Evolutionary conservation across 768 basidiomycete species (phyloP).

Genomic region (Trametes cingulata): DNA sequence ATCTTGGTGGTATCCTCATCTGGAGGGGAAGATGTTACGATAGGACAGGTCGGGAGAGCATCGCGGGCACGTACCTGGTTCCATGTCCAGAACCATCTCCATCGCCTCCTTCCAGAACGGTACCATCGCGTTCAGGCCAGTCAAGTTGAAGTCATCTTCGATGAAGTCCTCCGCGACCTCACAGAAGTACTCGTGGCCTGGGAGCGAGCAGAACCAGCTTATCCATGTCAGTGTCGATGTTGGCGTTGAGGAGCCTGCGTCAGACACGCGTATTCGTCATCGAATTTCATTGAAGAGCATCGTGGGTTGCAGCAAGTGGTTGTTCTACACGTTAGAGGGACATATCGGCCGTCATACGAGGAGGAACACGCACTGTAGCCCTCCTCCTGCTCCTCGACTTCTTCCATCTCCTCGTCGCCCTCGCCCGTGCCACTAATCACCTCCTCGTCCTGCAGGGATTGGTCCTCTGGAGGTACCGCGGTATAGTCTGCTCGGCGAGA

Average conservation of each 20-base stretch:
- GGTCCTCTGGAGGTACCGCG: constrained; percentile 7
- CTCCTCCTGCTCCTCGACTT: constrained; percentile 61
- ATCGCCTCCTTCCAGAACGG: constrained; percentile 99
- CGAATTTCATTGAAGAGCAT: background rate
- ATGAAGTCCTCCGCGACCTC: constrained; percentile 99
- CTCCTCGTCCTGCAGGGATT: constrained; percentile 59
- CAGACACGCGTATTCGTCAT: background rate
- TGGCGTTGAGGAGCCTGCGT: constrained; percentile 80
- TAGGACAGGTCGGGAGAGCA: background rate
- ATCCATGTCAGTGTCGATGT: constrained; percentile 95
- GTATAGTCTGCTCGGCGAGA: constrained; percentile 17
- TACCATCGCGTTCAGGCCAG: constrained; percentile 92
- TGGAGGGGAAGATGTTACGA: constrained; percentile 34
- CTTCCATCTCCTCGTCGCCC: constrained; percentile 81
- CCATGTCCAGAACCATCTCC: constrained; percentile 99
- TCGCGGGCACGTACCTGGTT: constrained; percentile 79
- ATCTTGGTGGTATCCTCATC: constrained; percentile 95
- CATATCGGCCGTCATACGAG: constrained; percentile 8
- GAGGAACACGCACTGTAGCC: constrained; percentile 72
- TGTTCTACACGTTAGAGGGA: background rate
- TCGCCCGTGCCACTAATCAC: constrained; percentile 55
- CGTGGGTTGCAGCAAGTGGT: background rate
- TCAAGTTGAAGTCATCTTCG: constrained; percentile 99
- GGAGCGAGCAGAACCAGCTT: constrained; percentile 93
- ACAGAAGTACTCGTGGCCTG: constrained; percentile 97